A percentile compares a stretch with the other conserved stretches of the same genome.
Conservation (phyloP, 495 filamentous ascomycete genomes). For the Hyphodiscus hymeniophilus region DNA sequence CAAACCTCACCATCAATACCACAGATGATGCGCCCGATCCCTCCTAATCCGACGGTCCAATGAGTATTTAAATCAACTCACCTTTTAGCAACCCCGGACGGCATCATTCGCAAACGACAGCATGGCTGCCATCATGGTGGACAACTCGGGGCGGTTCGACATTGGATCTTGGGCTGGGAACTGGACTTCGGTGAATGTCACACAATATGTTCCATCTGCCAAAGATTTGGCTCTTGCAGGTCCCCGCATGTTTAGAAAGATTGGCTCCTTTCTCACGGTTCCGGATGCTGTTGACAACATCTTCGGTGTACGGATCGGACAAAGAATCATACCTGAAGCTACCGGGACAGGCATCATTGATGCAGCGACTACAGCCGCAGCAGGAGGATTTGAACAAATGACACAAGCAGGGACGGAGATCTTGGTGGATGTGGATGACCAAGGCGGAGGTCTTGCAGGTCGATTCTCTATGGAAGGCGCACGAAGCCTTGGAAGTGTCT, state of each 20-base stretch:
- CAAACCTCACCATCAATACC: no score
- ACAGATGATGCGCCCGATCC: background rate
- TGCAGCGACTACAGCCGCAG: conserved; percentile 27
- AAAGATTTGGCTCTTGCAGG: conserved; percentile 50
- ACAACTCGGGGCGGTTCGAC: conserved; percentile 12
- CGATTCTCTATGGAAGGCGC: conserved; percentile 43
- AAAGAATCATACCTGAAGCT: conserved; percentile 52
- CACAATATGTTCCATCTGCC: conserved; percentile 26
- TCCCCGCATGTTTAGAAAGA: conserved; percentile 54
- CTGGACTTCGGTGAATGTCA: conserved; percentile 23
- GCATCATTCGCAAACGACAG: conserved; percentile 1
- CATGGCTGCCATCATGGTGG: conserved; percentile 14
- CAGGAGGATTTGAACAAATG: conserved; percentile 20
- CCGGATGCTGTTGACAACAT: conserved; percentile 55
- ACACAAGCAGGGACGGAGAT: conserved; percentile 28
- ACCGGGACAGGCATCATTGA: conserved; percentile 28
- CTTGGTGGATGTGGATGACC: conserved; percentile 24
- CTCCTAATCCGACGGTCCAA: background rate
- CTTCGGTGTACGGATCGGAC: conserved; percentile 40
- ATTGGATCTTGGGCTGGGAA: conserved; percentile 18
- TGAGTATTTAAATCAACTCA: background rate
- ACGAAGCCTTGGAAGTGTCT: conserved; percentile 69
- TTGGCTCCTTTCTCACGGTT: conserved; percentile 47
- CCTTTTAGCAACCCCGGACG: background rate
- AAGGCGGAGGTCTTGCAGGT: conserved; percentile 27